Conservation (phyloP, 2,329 filamentous ascomycete species). For the Aspergillus candidus region DNA sequence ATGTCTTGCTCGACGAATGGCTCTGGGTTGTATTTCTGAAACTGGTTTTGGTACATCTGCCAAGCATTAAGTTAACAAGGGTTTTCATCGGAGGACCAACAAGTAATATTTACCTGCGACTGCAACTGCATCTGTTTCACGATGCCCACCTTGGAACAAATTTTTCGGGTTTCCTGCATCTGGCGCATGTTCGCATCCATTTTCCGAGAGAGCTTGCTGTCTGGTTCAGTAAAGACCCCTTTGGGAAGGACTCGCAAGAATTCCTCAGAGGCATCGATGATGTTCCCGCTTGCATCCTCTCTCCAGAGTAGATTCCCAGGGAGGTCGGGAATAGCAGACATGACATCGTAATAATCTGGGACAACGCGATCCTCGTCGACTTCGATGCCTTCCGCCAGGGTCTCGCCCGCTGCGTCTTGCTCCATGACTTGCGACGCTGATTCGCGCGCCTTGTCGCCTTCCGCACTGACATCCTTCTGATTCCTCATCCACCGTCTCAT, state of each 20-base stretch:
- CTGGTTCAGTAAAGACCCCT: conserved; percentile 68
- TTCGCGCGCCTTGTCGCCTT: conserved; percentile 43
- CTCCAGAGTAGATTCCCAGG: conserved; percentile 74
- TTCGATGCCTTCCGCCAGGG: conserved; percentile 90
- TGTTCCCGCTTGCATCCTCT: conserved; percentile 80
- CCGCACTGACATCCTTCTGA: conserved; percentile 60
- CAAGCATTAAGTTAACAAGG: conserved; percentile 6
- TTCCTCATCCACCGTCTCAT: conserved; percentile 86
- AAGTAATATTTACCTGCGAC: conserved; percentile 61
- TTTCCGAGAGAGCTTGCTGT: conserved; percentile 67
- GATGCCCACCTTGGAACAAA: conserved; percentile 92
- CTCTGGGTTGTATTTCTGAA: conserved; percentile 89
- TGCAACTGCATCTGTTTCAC: conserved; percentile 99
- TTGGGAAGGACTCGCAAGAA: conserved; percentile 70
- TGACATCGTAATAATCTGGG: conserved; percentile 89
- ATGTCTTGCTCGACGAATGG: conserved; percentile 83
- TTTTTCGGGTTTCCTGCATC: conserved; percentile 93
- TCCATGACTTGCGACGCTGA: conserved; percentile 43
- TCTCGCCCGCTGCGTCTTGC: conserved; percentile 57
- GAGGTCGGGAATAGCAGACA: conserved; percentile 81
- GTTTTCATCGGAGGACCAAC: background rate
- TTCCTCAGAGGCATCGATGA: conserved; percentile 81
- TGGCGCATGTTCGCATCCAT: conserved; percentile 89
- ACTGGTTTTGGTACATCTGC: conserved; percentile 94
- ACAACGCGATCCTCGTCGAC: conserved; percentile 76